phyloP scores from a whole-genome alignment of 192 early-diverging fungal species.

The Backusella sp. region DNA sequence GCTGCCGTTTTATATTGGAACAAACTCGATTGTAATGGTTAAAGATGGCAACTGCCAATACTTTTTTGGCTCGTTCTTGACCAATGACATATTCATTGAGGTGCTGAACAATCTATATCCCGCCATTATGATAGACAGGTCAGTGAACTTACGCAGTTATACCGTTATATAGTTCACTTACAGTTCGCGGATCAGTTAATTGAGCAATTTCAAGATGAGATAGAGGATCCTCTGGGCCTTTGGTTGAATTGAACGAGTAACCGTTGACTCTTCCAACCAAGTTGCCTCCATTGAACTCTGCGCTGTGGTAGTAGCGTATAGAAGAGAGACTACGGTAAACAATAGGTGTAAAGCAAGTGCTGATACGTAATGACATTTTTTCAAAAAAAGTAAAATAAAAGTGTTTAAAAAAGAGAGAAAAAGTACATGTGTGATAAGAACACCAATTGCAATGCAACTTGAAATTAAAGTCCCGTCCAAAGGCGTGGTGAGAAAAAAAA shows the following conservation, averaged over 20 bases:
- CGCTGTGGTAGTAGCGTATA: background rate
- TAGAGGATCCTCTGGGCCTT: background rate
- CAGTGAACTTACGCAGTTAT: background rate
- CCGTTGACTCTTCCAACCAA: background rate
- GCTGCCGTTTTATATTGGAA: conserved; percentile 61
- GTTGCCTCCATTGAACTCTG: background rate
- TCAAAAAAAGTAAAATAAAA: background rate
- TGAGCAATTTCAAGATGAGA: conserved; percentile 9
- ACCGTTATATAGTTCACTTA: background rate
- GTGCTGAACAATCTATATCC: conserved; percentile 65
- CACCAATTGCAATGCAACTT: conserved; percentile 2
- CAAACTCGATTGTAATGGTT: conserved; percentile 81
- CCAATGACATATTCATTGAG: conserved; percentile 88
- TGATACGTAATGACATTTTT: background rate
- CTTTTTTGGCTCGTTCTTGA: conserved; percentile 81
- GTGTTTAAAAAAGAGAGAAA: background rate
- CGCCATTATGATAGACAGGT: background rate
- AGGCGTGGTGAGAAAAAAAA: background rate
- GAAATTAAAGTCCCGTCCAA: background rate
- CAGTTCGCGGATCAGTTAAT: conserved; percentile 15
- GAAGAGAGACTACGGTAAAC: background rate
- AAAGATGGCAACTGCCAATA: conserved; percentile 80
- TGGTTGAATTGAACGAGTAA: background rate
- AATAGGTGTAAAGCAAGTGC: background rate
- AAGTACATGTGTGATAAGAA: background rate